phyloP scores from a whole-genome alignment of 257 asterid species.

The Avicennia marina region DNA sequence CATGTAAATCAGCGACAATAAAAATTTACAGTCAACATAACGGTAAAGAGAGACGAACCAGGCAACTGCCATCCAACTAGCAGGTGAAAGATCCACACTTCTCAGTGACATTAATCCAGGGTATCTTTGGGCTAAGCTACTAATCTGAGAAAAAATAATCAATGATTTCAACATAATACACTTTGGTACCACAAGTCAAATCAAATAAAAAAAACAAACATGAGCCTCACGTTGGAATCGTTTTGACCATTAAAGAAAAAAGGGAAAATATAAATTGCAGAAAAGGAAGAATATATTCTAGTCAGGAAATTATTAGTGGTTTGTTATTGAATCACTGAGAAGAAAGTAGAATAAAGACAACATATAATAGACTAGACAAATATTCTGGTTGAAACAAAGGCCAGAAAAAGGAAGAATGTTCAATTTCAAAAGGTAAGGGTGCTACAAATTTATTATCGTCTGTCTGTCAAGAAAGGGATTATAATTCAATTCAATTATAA shows the following conservation, averaged over 20 bases:
- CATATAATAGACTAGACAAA: constrained; percentile 15
- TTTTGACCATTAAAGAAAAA: neutral
- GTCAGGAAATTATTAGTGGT: constrained; percentile 12
- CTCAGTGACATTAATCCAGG: constrained; percentile 61
- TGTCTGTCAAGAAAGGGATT: constrained; percentile 16
- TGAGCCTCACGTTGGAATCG: constrained; percentile 1
- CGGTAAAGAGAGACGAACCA: constrained; percentile 40
- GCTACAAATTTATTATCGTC: constrained; percentile 10
- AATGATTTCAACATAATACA: constrained; percentile 2
- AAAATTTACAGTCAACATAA: neutral
- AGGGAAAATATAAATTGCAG: neutral
- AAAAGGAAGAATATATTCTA: neutral
- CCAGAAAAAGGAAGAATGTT: constrained; percentile 13
- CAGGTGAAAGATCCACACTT: constrained; percentile 82
- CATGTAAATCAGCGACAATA: too few relatives aligned
- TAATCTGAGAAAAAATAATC: constrained; percentile 35
- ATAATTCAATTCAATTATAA: constrained; percentile 20
- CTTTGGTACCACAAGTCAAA: constrained; percentile 7
- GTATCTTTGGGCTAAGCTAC: constrained; percentile 41
- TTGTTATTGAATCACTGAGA: constrained; percentile 1
- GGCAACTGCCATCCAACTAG: constrained; percentile 89
- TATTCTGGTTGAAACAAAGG: constrained; percentile 15
- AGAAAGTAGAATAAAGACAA: constrained; percentile 23
- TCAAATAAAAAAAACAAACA: constrained; percentile 12
- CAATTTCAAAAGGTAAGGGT: constrained; percentile 24